These are phyloP conservation scores for Cercospora sp. DNA, from an alignment of 2,329 filamentous ascomycete species.

Conservation along the genomic window DNA sequence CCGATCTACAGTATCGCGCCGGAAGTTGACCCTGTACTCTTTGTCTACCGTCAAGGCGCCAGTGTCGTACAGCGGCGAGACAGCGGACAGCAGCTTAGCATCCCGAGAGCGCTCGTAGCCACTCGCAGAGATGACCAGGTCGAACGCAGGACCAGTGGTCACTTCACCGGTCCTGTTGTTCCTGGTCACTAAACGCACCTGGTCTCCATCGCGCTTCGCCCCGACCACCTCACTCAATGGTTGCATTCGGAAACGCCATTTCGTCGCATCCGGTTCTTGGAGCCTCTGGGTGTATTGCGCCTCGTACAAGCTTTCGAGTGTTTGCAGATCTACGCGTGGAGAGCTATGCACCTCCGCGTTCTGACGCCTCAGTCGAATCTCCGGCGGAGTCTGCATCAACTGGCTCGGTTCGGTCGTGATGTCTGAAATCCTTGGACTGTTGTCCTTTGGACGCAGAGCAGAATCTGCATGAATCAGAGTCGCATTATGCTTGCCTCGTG, in stretches of 20 bases:
- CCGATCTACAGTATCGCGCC: conserved; percentile 19
- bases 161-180: conserved; percentile 25
- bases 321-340: conserved; percentile 28
- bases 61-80: conserved; percentile 24
- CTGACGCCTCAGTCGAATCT: conserved; percentile 24
- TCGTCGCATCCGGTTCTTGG: conserved; percentile 20
- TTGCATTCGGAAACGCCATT: conserved; percentile 29
- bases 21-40: conserved; percentile 32
- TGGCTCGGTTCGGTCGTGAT: conserved; percentile 11
- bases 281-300: conserved; percentile 32
- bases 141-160: conserved; percentile 19
- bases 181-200: conserved; percentile 20
- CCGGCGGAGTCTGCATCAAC: conserved; percentile 24
- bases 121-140: conserved; percentile 29
- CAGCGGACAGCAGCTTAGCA: conserved; percentile 19
- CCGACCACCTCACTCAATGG: conserved; percentile 24
- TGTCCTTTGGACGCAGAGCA: conserved; percentile 29
- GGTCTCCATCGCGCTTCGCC: conserved; percentile 13
- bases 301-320: conserved; percentile 30
- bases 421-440: conserved; percentile 26
- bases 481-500: conserved; percentile 26
- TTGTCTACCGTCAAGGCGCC: conserved; percentile 24
- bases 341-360: conserved; percentile 11
- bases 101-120: conserved; percentile 25
- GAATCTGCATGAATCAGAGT: conserved; percentile 30